Percentiles rank a stretch among this genome's conserved stretches.
Conservation (phyloP, 345 rosid genomes). For the Erysimum cheiranthoides region DNA sequence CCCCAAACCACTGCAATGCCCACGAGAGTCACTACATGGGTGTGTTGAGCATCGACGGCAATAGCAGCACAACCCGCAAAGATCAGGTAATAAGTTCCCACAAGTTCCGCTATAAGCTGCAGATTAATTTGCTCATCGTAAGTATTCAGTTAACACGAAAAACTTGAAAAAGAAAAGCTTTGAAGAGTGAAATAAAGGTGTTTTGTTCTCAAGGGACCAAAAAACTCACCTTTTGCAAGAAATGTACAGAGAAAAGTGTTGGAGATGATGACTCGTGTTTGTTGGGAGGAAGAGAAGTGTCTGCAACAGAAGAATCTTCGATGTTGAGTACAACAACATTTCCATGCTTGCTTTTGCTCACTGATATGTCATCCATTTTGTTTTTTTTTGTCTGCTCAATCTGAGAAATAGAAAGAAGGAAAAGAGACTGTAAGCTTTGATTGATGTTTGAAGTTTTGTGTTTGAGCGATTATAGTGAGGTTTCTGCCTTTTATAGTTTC, state of each 20-base stretch:
- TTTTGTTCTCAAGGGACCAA: not conserved
- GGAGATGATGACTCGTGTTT: conserved; percentile 35
- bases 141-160: conserved; percentile 8
- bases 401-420: not conserved
- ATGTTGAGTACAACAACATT: conserved; percentile 53
- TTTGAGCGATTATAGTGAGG: not conserved
- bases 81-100: conserved; percentile 57
- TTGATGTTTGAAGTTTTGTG: conserved; percentile 30
- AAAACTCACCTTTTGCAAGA: conserved; percentile 71
- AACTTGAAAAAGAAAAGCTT: conserved; percentile 6
- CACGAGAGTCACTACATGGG: conserved; percentile 36
- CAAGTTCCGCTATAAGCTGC: conserved; percentile 51
- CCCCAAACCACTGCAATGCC: conserved; percentile 57
- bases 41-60: conserved; percentile 45
- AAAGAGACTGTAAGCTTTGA: conserved; percentile 13
- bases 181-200: not conserved
- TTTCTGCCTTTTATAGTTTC: conserved; percentile 33
- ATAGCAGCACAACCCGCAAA: conserved; percentile 54
- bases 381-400: not conserved
- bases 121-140: not conserved
- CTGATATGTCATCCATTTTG: conserved; percentile 56
- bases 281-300: conserved; percentile 35
- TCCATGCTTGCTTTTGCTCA: conserved; percentile 47
- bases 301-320: conserved; percentile 42
- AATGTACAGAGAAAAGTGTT: conserved; percentile 53